A percentile compares a stretch with the other conserved stretches of the same genome.
These are phyloP conservation scores for Medicago lupulina DNA, from an alignment of 306 rosid genomes.

Conservation along the genomic window DNA sequence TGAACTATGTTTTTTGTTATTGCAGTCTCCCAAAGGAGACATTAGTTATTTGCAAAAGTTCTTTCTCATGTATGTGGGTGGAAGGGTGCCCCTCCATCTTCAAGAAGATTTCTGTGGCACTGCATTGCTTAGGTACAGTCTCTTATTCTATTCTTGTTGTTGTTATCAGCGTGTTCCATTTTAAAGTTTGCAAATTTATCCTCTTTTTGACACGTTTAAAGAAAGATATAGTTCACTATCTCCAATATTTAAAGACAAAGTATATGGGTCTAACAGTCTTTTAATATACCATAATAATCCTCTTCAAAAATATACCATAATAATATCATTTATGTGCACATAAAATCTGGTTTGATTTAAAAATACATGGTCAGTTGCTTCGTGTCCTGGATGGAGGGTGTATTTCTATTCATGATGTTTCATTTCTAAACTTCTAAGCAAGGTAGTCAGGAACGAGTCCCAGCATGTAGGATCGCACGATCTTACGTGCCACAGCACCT, in stretches of 20 bases:
- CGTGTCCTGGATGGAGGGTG: constrained; percentile 15
- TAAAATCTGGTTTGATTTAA: constrained; percentile 23
- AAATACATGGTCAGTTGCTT: not conserved
- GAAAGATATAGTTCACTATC: no score
- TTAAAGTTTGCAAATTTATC: not conserved
- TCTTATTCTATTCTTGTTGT: not conserved
- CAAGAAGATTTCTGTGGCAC: constrained; percentile 98
- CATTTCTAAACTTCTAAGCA: not conserved
- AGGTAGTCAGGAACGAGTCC: no score
- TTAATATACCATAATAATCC: not conserved
- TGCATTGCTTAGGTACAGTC: constrained; percentile 77
- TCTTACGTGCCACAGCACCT: no score
- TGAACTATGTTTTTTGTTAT: constrained; percentile 32
- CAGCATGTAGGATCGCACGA: no score
- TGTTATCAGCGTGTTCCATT: constrained; percentile 6
- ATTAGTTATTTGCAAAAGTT: constrained; percentile 89
- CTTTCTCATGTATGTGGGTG: constrained; percentile 89
- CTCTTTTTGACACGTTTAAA: not conserved
- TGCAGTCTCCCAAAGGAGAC: constrained; percentile 94
- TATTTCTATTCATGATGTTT: not conserved
- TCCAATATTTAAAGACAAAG: no score
- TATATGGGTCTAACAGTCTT: no score
- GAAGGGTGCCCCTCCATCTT: constrained; percentile 84
- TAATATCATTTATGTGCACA: not conserved
- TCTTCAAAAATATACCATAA: no score